These are phyloP conservation scores for Globisporangium lucens DNA, from an alignment of 352 stramenopile species.

Conservation along the genomic window DNA sequence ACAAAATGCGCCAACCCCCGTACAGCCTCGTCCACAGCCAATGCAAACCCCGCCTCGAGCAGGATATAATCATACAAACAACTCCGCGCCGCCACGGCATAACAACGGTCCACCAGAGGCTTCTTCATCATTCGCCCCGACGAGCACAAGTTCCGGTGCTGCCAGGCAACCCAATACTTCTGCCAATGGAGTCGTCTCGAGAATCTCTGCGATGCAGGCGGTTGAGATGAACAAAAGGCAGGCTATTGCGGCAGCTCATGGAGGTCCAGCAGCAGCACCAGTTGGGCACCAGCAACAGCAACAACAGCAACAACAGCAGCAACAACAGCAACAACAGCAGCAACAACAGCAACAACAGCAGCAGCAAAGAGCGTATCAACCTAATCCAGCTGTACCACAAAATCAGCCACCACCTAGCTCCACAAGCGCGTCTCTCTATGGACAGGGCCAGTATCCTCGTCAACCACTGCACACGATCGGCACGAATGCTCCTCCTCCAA, in stretches of 20 bases:
- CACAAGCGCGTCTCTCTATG: constrained; percentile 14
- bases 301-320: constrained; percentile 18
- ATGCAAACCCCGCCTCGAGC: constrained; percentile 9
- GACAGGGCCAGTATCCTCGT: constrained; percentile 10
- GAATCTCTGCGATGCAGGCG: constrained; percentile 34
- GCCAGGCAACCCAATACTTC: constrained; percentile 18
- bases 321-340: constrained; percentile 20
- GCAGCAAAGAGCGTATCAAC: constrained; percentile 17
- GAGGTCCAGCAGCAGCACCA: constrained; percentile 9
- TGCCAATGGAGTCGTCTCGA: constrained; percentile 22
- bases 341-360: constrained; percentile 22
- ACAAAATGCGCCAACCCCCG: neutral
- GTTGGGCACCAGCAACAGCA: constrained; percentile 18
- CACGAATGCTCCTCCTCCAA: constrained; percentile 45
- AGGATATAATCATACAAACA: constrained; percentile 5
- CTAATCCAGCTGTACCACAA: neutral
- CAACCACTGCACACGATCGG: constrained; percentile 24
- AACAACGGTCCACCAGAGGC: neutral
- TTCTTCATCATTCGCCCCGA: constrained; percentile 7
- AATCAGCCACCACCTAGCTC: constrained; percentile 11
- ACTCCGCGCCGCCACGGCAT: constrained; percentile 1
- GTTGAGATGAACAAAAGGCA: constrained; percentile 24
- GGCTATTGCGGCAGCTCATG: constrained; percentile 13
- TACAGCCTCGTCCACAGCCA: constrained; percentile 5
- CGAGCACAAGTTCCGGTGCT: neutral